Conservation (phyloP, 2,329 filamentous ascomycete genomes). For the Hymenoscyphus infarciens region DNA sequence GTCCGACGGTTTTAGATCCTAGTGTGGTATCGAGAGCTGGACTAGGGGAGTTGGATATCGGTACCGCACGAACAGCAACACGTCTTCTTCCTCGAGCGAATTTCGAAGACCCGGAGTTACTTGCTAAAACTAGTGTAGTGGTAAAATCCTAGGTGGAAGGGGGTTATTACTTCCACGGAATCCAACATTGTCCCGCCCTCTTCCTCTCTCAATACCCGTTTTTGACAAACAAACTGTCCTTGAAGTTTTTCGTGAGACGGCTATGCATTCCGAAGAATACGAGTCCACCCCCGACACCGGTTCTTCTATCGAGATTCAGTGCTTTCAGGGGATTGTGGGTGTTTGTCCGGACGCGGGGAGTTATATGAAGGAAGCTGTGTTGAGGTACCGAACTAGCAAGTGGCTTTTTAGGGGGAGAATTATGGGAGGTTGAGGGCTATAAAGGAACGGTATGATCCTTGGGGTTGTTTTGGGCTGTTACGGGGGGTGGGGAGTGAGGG, state of each 20-base stretch:
- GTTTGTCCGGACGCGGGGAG: constrained; percentile 34
- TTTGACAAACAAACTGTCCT: constrained; percentile 15
- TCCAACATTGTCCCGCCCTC: constrained; percentile 19
- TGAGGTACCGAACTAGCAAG: constrained; percentile 38
- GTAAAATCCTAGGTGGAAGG: constrained; percentile 35
- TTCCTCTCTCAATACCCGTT: constrained; percentile 5
- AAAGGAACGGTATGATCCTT: constrained; percentile 48
- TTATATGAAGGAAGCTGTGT: constrained; percentile 50
- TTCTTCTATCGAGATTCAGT: constrained; percentile 33
- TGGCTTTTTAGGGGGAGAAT: constrained; percentile 20
- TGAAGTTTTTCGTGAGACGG: constrained; percentile 16
- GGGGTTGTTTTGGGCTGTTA: constrained; percentile 37
- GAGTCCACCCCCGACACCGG: constrained; percentile 34
- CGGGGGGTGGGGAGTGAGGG: constrained; percentile 24
- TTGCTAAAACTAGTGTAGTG: constrained; percentile 27
- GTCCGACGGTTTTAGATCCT: constrained; percentile 22
- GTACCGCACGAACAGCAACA: constrained; percentile 28
- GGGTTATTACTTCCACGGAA: constrained; percentile 35
- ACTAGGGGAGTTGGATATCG: background rate
- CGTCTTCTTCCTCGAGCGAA: constrained; percentile 41
- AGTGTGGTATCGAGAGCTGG: background rate
- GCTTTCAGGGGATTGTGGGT: constrained; percentile 14
- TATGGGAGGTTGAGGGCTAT: constrained; percentile 41
- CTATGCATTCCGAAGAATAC: constrained; percentile 18
- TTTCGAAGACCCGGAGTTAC: constrained; percentile 33